Percentiles rank a stretch among this genome's conserved stretches.
Conservation (phyloP, 2,329 filamentous ascomycete species). For the Beauveria sp. region DNA sequence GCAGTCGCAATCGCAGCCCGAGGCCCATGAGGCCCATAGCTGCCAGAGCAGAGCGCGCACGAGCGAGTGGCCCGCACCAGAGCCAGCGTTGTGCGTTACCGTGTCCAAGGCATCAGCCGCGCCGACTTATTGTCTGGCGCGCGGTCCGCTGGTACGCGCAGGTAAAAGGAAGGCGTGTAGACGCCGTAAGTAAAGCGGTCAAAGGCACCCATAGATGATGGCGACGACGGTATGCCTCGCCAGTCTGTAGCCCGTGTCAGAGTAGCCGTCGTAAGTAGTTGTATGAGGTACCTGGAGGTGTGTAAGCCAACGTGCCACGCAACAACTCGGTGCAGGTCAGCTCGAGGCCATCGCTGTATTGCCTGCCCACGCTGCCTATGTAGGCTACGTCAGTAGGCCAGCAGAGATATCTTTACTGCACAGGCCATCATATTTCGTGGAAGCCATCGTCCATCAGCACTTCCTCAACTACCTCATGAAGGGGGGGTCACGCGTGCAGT, state of each 20-base stretch:
- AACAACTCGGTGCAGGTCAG: background rate
- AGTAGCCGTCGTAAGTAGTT: background rate
- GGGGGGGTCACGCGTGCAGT: no score
- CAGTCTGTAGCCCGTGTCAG: background rate
- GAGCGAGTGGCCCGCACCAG: background rate
- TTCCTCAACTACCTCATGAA: no score
- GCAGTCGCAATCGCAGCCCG: background rate
- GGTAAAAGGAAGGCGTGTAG: conserved; percentile 15
- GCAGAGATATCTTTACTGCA: no score
- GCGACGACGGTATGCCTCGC: background rate
- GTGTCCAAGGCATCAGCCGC: conserved; percentile 15
- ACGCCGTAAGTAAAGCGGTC: conserved; percentile 18
- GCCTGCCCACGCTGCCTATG: no score
- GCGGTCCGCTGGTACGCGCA: conserved; percentile 19
- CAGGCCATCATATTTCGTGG: no score
- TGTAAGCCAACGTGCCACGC: background rate
- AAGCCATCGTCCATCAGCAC: no score
- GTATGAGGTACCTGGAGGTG: background rate
- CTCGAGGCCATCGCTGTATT: background rate
- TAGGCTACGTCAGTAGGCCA: no score
- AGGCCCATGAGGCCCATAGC: conserved; percentile 1
- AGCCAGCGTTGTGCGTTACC: conserved; percentile 13
- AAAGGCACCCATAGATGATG: conserved; percentile 16
- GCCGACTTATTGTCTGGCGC: conserved; percentile 16
- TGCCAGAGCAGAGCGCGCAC: background rate